phyloP scores from a whole-genome alignment of 192 early-diverging fungal genomes.

The Pecoramyces ruminantium region DNA sequence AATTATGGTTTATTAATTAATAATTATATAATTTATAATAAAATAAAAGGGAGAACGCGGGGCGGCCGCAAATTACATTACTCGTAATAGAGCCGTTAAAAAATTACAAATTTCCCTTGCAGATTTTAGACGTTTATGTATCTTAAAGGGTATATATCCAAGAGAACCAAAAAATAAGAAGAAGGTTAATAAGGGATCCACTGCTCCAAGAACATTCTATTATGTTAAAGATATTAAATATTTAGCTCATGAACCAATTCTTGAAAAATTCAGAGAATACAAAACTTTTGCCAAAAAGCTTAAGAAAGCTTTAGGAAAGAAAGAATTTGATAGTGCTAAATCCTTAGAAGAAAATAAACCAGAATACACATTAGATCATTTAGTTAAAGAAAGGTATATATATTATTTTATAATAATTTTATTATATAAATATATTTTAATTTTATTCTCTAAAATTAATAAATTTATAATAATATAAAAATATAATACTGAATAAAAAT shows the following conservation, averaged over 20 bases:
- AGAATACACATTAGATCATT: constrained; percentile 74
- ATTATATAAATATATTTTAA: too few species aligned
- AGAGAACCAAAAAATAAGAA: constrained; percentile 85
- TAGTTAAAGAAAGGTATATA: constrained; percentile 72
- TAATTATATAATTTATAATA: too few species aligned
- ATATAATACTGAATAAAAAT: too few species aligned
- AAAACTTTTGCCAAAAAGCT: constrained; percentile 76
- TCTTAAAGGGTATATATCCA: constrained; percentile 97
- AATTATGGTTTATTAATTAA: too few species aligned
- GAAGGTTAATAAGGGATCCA: constrained; percentile 80
- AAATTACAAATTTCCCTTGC: constrained; percentile 89
- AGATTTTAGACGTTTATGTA: constrained; percentile 92
- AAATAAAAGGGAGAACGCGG: constrained; percentile 73
- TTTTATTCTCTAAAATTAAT: too few species aligned
- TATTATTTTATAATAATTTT: too few species aligned
- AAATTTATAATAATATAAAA: too few species aligned
- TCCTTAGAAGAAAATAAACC: constrained; percentile 60
- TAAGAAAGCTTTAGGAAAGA: constrained; percentile 66
- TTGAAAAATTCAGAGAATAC: constrained; percentile 83
- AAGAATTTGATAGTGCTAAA: constrained; percentile 60
- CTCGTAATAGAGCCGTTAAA: constrained; percentile 72
- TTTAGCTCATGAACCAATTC: constrained; percentile 81
- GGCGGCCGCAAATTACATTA: constrained; percentile 77
- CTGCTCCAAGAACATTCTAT: constrained; percentile 63
- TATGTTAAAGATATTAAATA: constrained; percentile 93